Percentiles rank a stretch among this genome's conserved stretches.
Conservation (phyloP, 768 basidiomycete species). For the Leccinum subgranulosum region DNA sequence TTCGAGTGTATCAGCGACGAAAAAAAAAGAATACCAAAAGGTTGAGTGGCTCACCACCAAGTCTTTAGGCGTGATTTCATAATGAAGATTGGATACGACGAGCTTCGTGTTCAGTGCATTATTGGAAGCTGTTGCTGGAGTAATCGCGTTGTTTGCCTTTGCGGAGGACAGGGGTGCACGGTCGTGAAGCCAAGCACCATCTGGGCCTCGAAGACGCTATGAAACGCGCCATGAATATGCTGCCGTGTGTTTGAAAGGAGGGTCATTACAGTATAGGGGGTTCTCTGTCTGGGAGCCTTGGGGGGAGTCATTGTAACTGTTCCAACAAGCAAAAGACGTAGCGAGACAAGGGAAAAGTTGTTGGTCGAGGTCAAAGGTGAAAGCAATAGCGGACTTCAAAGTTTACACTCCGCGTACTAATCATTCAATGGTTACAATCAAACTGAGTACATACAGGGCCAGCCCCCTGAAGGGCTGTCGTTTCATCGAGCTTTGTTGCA, state of each 20-base stretch:
- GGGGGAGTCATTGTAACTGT: conserved; percentile 20
- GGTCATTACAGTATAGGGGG: conserved; percentile 41
- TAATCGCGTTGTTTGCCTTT: conserved; percentile 24
- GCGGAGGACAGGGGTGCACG: conserved; percentile 49
- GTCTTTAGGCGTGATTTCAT: conserved; percentile 87
- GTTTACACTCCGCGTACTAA: conserved; percentile 14
- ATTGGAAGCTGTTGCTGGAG: conserved; percentile 22
- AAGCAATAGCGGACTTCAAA: conserved; percentile 10
- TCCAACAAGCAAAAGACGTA: neutral
- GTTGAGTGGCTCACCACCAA: conserved; percentile 61
- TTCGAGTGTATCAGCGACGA: conserved; percentile 27
- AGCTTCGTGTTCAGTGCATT: conserved; percentile 51
- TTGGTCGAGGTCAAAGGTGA: neutral
- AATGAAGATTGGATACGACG: conserved; percentile 85
- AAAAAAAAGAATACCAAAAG: neutral
- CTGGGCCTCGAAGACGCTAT: conserved; percentile 58
- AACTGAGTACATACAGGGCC: too few relatives aligned
- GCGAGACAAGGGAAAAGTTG: neutral
- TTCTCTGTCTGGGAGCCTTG: conserved; percentile 33
- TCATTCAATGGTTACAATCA: too few relatives aligned
- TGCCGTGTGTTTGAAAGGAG: neutral
- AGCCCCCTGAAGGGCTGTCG: too few relatives aligned
- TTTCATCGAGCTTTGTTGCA: neutral
- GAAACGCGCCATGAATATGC: conserved; percentile 5
- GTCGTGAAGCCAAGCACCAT: conserved; percentile 78